A percentile compares a stretch with the other conserved stretches of the same genome.
Evolutionary conservation across 495 filamentous ascomycete genomes (phyloP).

Genomic region (Chaetomium tenue): DNA sequence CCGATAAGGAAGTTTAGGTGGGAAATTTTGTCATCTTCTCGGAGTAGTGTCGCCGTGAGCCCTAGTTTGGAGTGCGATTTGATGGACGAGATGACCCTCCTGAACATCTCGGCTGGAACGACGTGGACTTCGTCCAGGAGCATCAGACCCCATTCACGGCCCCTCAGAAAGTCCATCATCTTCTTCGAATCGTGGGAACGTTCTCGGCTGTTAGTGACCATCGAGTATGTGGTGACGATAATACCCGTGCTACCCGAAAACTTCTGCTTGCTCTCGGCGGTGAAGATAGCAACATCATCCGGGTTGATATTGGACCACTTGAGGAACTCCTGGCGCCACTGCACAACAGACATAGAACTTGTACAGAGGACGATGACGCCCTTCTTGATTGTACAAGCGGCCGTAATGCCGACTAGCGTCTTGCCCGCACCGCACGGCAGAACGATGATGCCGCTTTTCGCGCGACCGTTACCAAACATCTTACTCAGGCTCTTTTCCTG

Average conservation of each 20-base stretch:
- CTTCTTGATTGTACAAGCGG: constrained; percentile 96
- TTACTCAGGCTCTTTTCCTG: constrained; percentile 97
- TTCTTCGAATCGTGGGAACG: constrained; percentile 90
- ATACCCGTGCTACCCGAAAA: constrained; percentile 90
- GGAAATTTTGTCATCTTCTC: constrained; percentile 97
- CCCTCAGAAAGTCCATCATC: constrained; percentile 93
- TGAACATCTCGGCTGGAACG: constrained; percentile 92
- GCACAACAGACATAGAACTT: constrained; percentile 94
- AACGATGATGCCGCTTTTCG: constrained; percentile 96
- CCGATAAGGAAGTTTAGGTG: constrained; percentile 98
- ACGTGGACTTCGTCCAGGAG: constrained; percentile 98
- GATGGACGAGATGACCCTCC: constrained; percentile 85
- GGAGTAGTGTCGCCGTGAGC: constrained; percentile 86
- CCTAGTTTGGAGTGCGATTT: constrained; percentile 96
- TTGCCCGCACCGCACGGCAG: constrained; percentile 96
- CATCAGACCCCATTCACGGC: constrained; percentile 97
- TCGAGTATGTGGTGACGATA: constrained; percentile 96
- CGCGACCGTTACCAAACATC: constrained; percentile 98
- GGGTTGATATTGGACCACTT: constrained; percentile 98
- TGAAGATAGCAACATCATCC: constrained; percentile 90
- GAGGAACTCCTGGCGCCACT: constrained; percentile 94
- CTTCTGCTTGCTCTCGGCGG: constrained; percentile 86
- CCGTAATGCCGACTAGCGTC: constrained; percentile 94
- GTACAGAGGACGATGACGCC: constrained; percentile 93
- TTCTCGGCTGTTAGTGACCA: constrained; percentile 87